These are phyloP conservation scores for Talaromyces wortmannii DNA, from an alignment of 495 filamentous ascomycete species.

Conservation along the genomic window DNA sequence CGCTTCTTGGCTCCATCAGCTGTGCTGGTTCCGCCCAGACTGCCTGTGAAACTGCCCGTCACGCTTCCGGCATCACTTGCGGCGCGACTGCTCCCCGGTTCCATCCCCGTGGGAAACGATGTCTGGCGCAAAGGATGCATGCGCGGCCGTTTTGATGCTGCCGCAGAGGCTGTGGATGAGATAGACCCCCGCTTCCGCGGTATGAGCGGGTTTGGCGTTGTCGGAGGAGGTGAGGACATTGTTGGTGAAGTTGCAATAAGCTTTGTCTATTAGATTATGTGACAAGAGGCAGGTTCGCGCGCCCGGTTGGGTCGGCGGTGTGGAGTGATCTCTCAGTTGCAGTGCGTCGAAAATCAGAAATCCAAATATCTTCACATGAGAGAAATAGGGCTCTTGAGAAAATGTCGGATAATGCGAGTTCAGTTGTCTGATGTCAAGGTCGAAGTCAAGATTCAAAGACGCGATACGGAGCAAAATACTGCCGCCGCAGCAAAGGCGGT, in stretches of 20 bases:
- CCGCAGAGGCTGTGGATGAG: conserved; percentile 28
- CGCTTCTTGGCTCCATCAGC: conserved; percentile 46
- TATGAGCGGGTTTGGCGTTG: conserved; percentile 22
- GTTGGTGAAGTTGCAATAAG: conserved; percentile 5
- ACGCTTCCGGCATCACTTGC: conserved; percentile 62
- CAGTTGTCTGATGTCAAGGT: background rate
- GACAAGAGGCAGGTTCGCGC: no score
- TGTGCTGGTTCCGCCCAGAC: conserved; percentile 47
- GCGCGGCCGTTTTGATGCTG: conserved; percentile 26
- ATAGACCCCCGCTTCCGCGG: conserved; percentile 39
- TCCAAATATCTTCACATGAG: no score
- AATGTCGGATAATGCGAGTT: background rate
- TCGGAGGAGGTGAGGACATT: conserved; percentile 40
- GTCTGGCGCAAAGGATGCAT: conserved; percentile 82
- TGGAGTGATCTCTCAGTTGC: no score
- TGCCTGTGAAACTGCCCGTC: conserved; percentile 53
- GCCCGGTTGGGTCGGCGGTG: no score
- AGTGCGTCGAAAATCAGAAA: no score
- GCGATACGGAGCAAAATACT: background rate
- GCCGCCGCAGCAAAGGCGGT: background rate
- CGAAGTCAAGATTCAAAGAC: background rate
- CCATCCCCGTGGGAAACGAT: conserved; percentile 64
- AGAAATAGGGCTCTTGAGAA: background rate
- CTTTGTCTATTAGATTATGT: background rate
- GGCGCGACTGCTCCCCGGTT: conserved; percentile 28